A percentile compares a stretch with the other conserved stretches of the same genome.
phyloP scores from a whole-genome alignment of 1,284 basidiomycete species.

The Kwoniella shivajii region DNA sequence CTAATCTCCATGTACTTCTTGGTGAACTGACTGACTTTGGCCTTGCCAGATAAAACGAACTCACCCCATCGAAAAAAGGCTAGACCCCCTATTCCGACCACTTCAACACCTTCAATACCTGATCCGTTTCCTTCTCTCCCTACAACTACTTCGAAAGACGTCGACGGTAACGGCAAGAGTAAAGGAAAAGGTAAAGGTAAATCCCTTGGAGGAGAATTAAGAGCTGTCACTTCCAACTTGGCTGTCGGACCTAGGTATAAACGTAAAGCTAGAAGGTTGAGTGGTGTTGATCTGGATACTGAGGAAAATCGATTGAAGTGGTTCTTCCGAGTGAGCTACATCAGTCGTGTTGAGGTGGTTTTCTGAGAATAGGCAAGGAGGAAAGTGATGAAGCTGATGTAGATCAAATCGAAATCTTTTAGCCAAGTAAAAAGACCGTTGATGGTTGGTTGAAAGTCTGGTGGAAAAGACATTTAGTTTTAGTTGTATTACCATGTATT shows the following conservation, averaged over 20 bases:
- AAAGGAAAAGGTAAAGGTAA: conserved; percentile 1
- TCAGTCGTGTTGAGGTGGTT: not conserved
- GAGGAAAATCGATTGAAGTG: conserved; percentile 27
- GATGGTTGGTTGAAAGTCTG: conserved; percentile 57
- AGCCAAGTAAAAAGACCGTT: conserved; percentile 55
- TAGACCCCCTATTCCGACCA: conserved; percentile 16
- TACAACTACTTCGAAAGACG: not conserved
- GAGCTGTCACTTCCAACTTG: conserved; percentile 3
- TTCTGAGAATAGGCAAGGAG: not conserved
- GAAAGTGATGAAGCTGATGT: not conserved
- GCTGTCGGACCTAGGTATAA: conserved; percentile 9
- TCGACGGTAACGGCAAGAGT: not conserved
- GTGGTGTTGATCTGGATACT: conserved; percentile 24
- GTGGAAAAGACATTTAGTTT: conserved; percentile 58
- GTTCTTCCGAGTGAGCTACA: conserved; percentile 40
- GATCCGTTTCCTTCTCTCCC: not conserved
- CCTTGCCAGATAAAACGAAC: conserved; percentile 29
- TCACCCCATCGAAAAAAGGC: conserved; percentile 33
- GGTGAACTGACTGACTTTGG: not conserved
- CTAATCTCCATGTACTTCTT: too few relatives aligned
- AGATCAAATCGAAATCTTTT: not conserved
- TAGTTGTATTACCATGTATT: conserved; percentile 57
- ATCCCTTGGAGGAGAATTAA: conserved; percentile 2
- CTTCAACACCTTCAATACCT: conserved; percentile 4
- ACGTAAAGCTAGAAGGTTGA: conserved; percentile 25